These are phyloP conservation scores for Diaporthe citri DNA, from an alignment of 2,329 filamentous ascomycete species.

Conservation along the genomic window DNA sequence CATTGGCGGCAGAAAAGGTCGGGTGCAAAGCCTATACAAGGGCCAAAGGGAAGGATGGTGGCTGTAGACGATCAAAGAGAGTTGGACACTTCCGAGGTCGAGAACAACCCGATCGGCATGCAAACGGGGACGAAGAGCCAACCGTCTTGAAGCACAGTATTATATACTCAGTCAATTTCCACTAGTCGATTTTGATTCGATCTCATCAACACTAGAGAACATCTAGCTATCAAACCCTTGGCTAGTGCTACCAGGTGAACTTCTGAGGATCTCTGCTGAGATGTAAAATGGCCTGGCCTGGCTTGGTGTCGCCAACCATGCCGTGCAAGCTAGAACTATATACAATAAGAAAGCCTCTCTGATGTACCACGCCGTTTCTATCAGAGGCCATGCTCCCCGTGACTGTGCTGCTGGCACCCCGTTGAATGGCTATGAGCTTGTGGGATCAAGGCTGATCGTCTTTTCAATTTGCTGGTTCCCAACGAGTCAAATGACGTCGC, in stretches of 20 bases:
- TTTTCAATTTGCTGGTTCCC: background rate
- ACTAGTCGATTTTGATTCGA: background rate
- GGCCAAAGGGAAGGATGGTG: accelerated
- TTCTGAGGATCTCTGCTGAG: too few relatives aligned
- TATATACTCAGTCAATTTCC: background rate
- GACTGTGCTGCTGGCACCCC: background rate
- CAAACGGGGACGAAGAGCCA: background rate
- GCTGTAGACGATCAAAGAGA: background rate
- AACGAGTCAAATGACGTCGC: background rate
- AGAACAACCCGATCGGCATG: background rate
- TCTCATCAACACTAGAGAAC: too few relatives aligned
- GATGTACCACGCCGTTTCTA: background rate
- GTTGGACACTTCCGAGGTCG: too few relatives aligned
- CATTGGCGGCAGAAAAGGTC: background rate
- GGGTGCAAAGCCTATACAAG: background rate
- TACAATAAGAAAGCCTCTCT: background rate
- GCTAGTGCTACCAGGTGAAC: too few relatives aligned
- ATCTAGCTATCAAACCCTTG: too few relatives aligned
- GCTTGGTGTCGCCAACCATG: background rate
- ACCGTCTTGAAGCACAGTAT: background rate
- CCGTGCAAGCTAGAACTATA: background rate
- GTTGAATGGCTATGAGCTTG: background rate
- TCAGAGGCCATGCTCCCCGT: background rate
- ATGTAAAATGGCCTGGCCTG: too few relatives aligned
- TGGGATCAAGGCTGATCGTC: background rate